Base-by-base conservation (phyloP, 2,329 filamentous ascomycete genomes). In the Claviceps africana region DNA sequence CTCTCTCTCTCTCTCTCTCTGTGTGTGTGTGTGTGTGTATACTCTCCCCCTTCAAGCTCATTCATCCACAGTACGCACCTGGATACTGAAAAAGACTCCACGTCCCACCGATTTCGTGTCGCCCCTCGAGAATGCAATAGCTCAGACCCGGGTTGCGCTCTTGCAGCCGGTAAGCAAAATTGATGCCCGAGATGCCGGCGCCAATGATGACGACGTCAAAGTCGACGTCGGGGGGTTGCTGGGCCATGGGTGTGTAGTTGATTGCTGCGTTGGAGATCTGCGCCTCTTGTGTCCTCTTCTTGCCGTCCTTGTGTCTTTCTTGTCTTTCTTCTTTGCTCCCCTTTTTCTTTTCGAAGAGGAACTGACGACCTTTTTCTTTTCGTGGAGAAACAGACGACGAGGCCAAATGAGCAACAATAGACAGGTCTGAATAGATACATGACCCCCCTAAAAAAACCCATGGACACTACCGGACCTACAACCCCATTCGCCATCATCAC, bases 61-160 rank as follows among this genome's bases (percentile, higher is more conserved):
- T 30, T n/a, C 17, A 50, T 42, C 37, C 17, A 21, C 33, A 45
- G 49, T n/a, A 40, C 52, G 19, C 42, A 53, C 52, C 82, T 0
- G 83, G 85, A 59, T 87, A 88, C 47, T 76, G 77, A 72, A 86
- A 88, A 45, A 87, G 75, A 56, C 78, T 77, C 85, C 85, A 89
- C 4, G 85, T 88, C 39, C 85, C 85, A 15, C 84, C 85, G 2
- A 87, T 70, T 42, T 74, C 70, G 52, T 74, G 67, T 49, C 84
- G 78, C 8, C 72, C 73, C 63, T 88, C 85, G 28, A 88, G 74
- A 39, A 89, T 75, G 40, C 75, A 72, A 61, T 81, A 86, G 30
- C 67, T 73, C 51, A 61, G 59, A 48, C 73, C 65, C 0, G 84
- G 83, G 3, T 80, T 66, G 54, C 74, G 63, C 1, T 70, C 70